phyloP scores from a whole-genome alignment of 2,329 filamentous ascomycete species.

The Calycina marina region DNA sequence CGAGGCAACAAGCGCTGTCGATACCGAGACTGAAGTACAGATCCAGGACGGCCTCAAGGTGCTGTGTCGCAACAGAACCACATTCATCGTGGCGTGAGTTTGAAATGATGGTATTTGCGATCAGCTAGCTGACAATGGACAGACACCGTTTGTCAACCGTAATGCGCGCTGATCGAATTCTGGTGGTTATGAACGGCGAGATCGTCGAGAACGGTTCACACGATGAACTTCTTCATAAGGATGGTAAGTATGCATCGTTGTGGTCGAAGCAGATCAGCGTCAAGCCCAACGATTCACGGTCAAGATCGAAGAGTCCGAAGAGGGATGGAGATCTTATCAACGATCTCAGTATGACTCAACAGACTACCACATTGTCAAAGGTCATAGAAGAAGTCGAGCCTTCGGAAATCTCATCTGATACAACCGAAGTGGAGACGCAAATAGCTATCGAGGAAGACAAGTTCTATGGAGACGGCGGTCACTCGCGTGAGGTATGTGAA shows the following conservation, averaged over 20 bases:
- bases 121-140: slow-evolving; percentile 5
- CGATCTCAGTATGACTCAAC: slow-evolving; percentile 13
- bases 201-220: slow-evolving; percentile 38
- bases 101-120: not conserved
- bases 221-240: slow-evolving; percentile 28
- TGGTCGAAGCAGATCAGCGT: slow-evolving; percentile 33
- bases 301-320: slow-evolving; percentile 16
- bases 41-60: slow-evolving; percentile 52
- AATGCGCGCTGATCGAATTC: slow-evolving; percentile 36
- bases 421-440: not conserved
- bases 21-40: slow-evolving; percentile 86
- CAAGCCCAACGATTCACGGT: slow-evolving; percentile 12
- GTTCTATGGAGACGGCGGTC: not conserved
- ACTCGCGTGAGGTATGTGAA: slow-evolving; percentile 18
- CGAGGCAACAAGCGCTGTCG: slow-evolving; percentile 85
- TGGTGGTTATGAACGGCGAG: slow-evolving; percentile 36
- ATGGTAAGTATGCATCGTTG: slow-evolving; percentile 35
- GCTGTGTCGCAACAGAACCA: slow-evolving; percentile 33
- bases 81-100: slow-evolving; percentile 25
- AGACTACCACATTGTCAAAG: slow-evolving; percentile 10
- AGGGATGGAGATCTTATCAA: slow-evolving; percentile 18
- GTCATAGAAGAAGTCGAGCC: slow-evolving; percentile 6
- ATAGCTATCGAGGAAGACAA: not conserved
- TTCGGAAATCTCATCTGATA: not conserved
- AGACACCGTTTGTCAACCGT: slow-evolving; percentile 37